Base-by-base conservation (phyloP, 1,284 basidiomycete species). In the Apiotrichum domesticum region DNA sequence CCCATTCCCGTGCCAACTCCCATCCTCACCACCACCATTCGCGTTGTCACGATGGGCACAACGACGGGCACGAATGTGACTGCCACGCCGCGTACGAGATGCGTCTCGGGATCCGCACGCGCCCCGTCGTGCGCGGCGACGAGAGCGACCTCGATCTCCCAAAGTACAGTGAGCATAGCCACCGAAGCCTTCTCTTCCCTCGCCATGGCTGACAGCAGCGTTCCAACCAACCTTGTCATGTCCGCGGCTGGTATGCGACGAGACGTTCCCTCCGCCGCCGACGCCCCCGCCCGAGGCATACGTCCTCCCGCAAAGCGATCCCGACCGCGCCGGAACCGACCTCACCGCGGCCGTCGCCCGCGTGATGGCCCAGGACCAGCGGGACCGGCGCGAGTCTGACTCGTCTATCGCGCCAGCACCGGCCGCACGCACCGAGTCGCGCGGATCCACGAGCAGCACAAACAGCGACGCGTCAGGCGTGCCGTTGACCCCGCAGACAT, bases 261-360 rank as follows among this genome's bases (percentile, higher is more conserved):
- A 52, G 15, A 15, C 21, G 21, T 52, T 46, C 45, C 45, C 51
- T 4, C 42, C 51, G 43, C 51, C 51, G 11, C 42, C 47, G 35
- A 51, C 51, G 35, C 54, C 56, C 29, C 50, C 54, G 33, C 13
- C 46, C 2, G 41, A 51, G 35, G 47, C 35, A 29, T 15, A 49
- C 47, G 21, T 49, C 35, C 47, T 35, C 35, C 34, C 10, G 34
- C 34, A 35, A n/a, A 11, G 14, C 15, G 47, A 49, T 32, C 21
- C 21, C 21, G 21, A 21, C 21, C 21, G 21, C 21, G 21, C 21
- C 21, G 47, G 47, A 4, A 32, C 35, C 35, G 47, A 49, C 35
- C 47, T 49, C 15, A 49, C 47, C 3, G 47, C 47, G 10, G 35
- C 37, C 11, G 47, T 49, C 3, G 35, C 35, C 15, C 35, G 35